Base-by-base conservation (phyloP, 192 early-diverging fungal genomes). In the Geranomyces michiganensis region DNA sequence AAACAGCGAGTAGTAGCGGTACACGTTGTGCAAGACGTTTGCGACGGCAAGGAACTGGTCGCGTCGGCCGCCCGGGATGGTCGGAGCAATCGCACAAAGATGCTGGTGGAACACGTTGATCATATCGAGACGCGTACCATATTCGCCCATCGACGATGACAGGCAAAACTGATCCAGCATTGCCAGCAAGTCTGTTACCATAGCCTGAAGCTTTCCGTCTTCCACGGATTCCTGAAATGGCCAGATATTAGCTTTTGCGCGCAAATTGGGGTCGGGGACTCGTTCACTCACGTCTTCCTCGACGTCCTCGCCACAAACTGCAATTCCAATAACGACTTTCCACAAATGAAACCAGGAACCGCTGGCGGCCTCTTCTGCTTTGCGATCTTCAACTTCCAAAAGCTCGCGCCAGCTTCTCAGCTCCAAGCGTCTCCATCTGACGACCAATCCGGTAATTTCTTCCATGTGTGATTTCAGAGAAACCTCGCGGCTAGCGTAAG, bases 291-390 rank as follows among this genome's bases (percentile, higher is more conserved):
- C 36, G 10, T 41, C 6, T 17, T 53, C 51, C 3, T 53, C 51
- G 51, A 17, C 24, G 7, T 3, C 51, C 24, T 4, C n/a, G 51
- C 51, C 51, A 17, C 17, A 26, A 6, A 76, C 55, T 26, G 74
- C 76, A 51, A 80, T 47, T 17, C 67, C 75, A 65, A 68, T 61
- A 32, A 79, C 61, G 13, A 75, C 73, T 41, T 65, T 76, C 69
- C 78, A 94, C 33, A 99, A 76, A 70, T 94, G 89, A 83, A 98
- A 95, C 97, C 97, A 99, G 83, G 91, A 89, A 26, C 82, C 78
- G 56, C 86, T 87, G 4, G 90, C 88, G n/a, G 82, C 79, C 29
- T 85, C 78, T 19, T 85, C 82, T 59, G 81, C 81, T 62, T 84
- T 84, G 49, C 86, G 83, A 51, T 96, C 93, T 82, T 99, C 92